These are phyloP conservation scores for Geranium brycei DNA, from an alignment of 345 rosid genomes.

Conservation along the genomic window DNA sequence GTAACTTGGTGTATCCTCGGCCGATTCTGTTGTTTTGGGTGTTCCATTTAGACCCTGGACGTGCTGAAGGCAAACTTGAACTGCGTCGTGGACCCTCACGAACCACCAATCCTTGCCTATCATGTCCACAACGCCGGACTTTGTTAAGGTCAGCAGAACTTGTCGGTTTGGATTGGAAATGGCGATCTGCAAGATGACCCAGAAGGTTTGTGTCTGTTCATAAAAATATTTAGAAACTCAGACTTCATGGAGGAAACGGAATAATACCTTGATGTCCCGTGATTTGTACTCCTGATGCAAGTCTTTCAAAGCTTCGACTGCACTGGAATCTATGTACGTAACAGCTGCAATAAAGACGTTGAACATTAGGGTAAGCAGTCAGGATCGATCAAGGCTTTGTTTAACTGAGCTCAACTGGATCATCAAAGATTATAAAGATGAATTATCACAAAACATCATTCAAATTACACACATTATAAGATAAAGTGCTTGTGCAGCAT, in stretches of 20 bases:
- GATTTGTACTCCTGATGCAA: constrained; percentile 78
- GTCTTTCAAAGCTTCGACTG: constrained; percentile 87
- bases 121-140: constrained; percentile 58
- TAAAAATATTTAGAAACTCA: not conserved
- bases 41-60: constrained; percentile 45
- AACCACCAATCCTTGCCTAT: constrained; percentile 92
- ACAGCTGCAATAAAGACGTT: constrained; percentile 40
- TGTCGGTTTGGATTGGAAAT: constrained; percentile 81
- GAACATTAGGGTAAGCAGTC: not conserved
- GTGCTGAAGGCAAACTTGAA: constrained; percentile 81
- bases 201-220: not conserved
- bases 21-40: constrained; percentile 14
- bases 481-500: too few species aligned
- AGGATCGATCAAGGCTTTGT: not conserved
- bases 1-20: constrained; percentile 27
- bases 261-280: constrained; percentile 60
- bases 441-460: too few species aligned
- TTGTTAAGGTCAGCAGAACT: constrained; percentile 63
- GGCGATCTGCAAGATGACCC: constrained; percentile 42
- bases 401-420: not conserved
- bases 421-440: not conserved
- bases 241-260: not conserved
- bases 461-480: too few species aligned
- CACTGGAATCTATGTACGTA: constrained; percentile 78
- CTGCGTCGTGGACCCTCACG: constrained; percentile 89